Conservation (phyloP, 176 grass and related monocot genomes). For the Cenchrus americanus region DNA sequence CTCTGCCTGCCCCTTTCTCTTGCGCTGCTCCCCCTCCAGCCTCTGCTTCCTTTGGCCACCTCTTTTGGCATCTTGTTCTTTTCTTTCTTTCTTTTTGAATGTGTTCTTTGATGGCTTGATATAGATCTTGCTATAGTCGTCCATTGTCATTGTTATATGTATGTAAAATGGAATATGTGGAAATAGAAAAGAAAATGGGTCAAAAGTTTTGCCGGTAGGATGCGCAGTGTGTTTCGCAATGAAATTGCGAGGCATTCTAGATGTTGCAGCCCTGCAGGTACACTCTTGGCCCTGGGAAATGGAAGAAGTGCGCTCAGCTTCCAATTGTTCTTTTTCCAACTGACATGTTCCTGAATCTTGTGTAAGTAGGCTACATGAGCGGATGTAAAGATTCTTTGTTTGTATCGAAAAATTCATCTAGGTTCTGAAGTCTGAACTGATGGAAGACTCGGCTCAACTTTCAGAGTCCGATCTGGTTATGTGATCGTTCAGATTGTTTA, state of each 20-base stretch:
- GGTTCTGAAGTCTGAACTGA: background rate
- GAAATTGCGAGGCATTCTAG: background rate
- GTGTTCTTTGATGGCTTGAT: slow-evolving; percentile 61
- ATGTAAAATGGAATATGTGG: slow-evolving; percentile 77
- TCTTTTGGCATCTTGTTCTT: slow-evolving; percentile 42
- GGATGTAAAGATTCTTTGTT: background rate
- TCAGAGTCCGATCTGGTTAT: background rate
- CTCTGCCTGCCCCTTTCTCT: slow-evolving; percentile 29
- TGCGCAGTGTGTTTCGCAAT: background rate
- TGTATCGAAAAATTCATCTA: background rate
- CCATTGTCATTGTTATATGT: slow-evolving; percentile 79
- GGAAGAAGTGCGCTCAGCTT: background rate
- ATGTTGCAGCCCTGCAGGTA: background rate
- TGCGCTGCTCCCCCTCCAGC: slow-evolving; percentile 30
- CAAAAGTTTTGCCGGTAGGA: slow-evolving; percentile 35
- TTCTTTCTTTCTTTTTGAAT: slow-evolving; percentile 50
- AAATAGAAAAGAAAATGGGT: slow-evolving; percentile 70
- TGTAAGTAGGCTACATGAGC: background rate
- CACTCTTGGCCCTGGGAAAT: background rate
- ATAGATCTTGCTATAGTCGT: slow-evolving; percentile 61
- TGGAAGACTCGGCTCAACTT: background rate
- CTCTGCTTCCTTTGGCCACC: slow-evolving; percentile 45
- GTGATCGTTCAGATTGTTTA: background rate
- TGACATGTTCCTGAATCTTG: background rate
- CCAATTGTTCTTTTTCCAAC: background rate